These are phyloP conservation scores for Daedaleopsis nitida DNA, from an alignment of 768 basidiomycete species.

Conservation along the genomic window DNA sequence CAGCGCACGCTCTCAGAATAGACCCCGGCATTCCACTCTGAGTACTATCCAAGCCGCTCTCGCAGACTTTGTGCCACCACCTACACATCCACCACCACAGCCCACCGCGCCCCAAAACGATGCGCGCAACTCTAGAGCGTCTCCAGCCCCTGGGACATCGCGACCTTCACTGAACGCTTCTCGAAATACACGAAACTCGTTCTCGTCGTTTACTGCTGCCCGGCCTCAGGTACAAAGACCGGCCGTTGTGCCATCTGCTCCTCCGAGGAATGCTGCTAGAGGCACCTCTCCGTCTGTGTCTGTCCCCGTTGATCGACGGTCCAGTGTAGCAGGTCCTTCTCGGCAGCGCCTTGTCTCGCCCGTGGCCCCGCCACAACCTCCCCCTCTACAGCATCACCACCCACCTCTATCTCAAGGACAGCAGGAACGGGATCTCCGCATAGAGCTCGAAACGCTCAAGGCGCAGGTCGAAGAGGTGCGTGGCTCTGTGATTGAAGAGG, in stretches of 20 bases:
- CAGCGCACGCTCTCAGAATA: background rate
- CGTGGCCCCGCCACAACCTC: background rate
- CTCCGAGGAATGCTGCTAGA: background rate
- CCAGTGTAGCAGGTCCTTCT: background rate
- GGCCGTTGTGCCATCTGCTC: background rate
- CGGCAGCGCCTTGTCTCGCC: background rate
- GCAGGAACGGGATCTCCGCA: background rate
- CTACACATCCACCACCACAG: background rate
- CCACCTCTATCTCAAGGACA: background rate
- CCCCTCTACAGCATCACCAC: background rate
- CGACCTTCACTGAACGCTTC: background rate
- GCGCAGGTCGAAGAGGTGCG: conserved; percentile 52
- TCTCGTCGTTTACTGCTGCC: background rate
- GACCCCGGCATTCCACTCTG: background rate
- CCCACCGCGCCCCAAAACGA: background rate
- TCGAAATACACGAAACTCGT: background rate
- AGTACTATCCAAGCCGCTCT: conserved; percentile 11
- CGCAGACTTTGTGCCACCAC: conserved; percentile 1
- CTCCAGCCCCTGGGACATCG: background rate
- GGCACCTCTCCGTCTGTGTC: background rate
- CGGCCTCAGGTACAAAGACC: background rate
- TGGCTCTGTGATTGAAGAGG: background rate
- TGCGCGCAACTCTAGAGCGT: background rate
- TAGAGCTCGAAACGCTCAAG: conserved; percentile 22
- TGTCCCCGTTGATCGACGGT: background rate